phyloP scores from a whole-genome alignment of 257 asterid genomes.

The Scutellaria barbata region DNA sequence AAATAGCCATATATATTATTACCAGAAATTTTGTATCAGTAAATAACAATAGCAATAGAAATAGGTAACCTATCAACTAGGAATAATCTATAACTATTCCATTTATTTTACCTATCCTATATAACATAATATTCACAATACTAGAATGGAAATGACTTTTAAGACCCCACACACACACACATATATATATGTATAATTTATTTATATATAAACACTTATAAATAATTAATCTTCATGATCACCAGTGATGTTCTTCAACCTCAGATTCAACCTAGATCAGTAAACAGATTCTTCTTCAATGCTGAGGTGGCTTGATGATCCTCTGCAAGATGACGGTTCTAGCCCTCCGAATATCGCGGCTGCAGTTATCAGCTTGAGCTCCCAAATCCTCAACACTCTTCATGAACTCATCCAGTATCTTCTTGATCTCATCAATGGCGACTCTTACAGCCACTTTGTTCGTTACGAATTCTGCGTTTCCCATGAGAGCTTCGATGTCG shows the following conservation, averaged over 20 bases:
- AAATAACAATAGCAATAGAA: neutral
- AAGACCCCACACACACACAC: too few species aligned
- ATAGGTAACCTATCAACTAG: neutral
- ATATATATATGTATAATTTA: too few species aligned
- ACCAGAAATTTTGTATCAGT: neutral
- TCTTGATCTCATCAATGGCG: slow-evolving; percentile 54
- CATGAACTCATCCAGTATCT: slow-evolving; percentile 48
- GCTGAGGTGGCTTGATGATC: slow-evolving; percentile 57
- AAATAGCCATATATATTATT: too few species aligned
- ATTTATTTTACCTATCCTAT: too few species aligned
- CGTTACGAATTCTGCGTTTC: slow-evolving; percentile 41
- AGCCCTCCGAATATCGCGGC: slow-evolving; percentile 60
- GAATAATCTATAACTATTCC: too few species aligned
- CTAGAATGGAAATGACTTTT: too few species aligned
- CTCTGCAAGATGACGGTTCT: slow-evolving; percentile 63
- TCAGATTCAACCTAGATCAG: neutral
- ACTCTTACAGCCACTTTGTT: slow-evolving; percentile 41
- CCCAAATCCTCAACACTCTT: slow-evolving; percentile 58
- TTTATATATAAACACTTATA: too few species aligned
- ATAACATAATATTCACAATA: too few species aligned
- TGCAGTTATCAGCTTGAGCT: slow-evolving; percentile 54
- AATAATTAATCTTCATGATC: too few species aligned
- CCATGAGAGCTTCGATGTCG: slow-evolving; percentile 45
- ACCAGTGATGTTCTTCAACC: too few species aligned
- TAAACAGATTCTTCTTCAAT: slow-evolving; percentile 7